phyloP scores from a whole-genome alignment of 805 yeast species.

The Wickerhamiella allomyrinae region DNA sequence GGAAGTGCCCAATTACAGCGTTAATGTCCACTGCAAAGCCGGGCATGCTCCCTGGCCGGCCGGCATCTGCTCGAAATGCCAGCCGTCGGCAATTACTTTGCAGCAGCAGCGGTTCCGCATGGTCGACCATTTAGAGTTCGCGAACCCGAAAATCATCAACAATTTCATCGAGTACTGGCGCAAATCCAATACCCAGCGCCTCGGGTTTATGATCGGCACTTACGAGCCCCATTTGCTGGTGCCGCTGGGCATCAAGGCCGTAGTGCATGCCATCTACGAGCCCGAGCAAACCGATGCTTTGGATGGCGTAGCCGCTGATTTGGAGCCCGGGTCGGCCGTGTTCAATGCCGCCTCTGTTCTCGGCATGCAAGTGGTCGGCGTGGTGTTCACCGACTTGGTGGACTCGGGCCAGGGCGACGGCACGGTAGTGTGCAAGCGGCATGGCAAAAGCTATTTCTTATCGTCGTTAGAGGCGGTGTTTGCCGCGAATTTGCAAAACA shows the following conservation, averaged over 20 bases:
- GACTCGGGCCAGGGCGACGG: constrained; percentile 85
- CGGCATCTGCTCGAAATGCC: constrained; percentile 93
- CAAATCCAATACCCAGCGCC: constrained; percentile 68
- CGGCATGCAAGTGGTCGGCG: constrained; percentile 66
- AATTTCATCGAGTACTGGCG: constrained; percentile 89
- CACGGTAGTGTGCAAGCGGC: constrained; percentile 81
- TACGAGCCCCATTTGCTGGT: constrained; percentile 67
- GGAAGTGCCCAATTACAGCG: constrained; percentile 52
- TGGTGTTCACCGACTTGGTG: constrained; percentile 75
- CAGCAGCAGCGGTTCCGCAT: constrained; percentile 82
- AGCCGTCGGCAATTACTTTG: constrained; percentile 86
- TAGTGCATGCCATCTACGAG: constrained; percentile 86
- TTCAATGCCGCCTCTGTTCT: constrained; percentile 34
- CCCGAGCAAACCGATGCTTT: constrained; percentile 77
- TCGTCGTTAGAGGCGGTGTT: constrained; percentile 75
- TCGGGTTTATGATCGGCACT: constrained; percentile 72
- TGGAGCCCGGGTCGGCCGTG: constrained; percentile 28
- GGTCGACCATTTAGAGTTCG: constrained; percentile 95
- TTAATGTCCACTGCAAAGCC: constrained; percentile 44
- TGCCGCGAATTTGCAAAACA: constrained; percentile 66
- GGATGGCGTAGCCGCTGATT: constrained; percentile 65
- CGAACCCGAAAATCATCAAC: constrained; percentile 58
- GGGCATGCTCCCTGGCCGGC: constrained; percentile 92
- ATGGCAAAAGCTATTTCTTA: constrained; percentile 77
- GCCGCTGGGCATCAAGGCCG: constrained; percentile 88